phyloP scores from a whole-genome alignment of 2,329 filamentous ascomycete genomes.

The Nothophoma quercina region DNA sequence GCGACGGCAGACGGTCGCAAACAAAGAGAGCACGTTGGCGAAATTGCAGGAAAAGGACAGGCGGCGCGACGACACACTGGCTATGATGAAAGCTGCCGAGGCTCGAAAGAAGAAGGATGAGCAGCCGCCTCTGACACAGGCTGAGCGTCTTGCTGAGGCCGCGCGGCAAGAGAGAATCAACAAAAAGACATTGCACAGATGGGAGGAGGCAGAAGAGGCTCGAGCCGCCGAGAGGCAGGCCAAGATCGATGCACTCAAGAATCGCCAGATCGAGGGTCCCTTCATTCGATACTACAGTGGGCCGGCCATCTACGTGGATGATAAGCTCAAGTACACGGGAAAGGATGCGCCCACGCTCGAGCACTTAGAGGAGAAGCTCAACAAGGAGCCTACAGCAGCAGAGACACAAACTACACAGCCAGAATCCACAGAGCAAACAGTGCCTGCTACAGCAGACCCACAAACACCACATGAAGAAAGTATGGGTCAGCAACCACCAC shows the following conservation, averaged over 20 bases:
- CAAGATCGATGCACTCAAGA: constrained; percentile 86
- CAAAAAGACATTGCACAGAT: constrained; percentile 86
- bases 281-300: constrained; percentile 95
- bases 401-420: constrained; percentile 17
- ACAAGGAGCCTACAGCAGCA: constrained; percentile 33
- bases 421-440: constrained; percentile 6
- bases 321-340: constrained; percentile 75
- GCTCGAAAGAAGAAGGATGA: constrained; percentile 74
- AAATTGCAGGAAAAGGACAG: constrained; percentile 78
- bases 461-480: constrained; percentile 9
- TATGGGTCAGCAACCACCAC: constrained; percentile 19
- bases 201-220: constrained; percentile 92
- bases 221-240: constrained; percentile 83
- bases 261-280: constrained; percentile 84
- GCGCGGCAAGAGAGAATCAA: constrained; percentile 85
- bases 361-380: constrained; percentile 48
- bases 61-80: constrained; percentile 73
- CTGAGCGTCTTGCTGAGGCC: constrained; percentile 82
- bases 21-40: constrained; percentile 65
- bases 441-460: background rate
- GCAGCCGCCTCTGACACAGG: constrained; percentile 85
- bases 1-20: constrained; percentile 68
- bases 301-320: constrained; percentile 80
- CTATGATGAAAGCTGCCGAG: constrained; percentile 68
- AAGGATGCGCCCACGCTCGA: constrained; percentile 48